Percentiles rank a stretch among this genome's conserved stretches.
Conservation (phyloP, 192 early-diverging fungal species). For the Podila verticillata region DNA sequence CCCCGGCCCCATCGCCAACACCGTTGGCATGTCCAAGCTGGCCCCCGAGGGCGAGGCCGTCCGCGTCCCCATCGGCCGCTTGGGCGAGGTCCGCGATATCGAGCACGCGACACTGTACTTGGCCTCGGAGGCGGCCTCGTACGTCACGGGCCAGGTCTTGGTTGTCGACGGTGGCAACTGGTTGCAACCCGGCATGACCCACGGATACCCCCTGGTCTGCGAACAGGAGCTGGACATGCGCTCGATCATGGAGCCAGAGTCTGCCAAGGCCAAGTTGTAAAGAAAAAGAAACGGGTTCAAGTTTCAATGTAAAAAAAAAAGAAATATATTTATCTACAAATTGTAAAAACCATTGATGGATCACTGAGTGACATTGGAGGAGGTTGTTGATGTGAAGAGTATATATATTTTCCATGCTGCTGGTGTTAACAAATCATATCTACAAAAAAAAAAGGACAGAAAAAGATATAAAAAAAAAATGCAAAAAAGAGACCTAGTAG, state of each 20-base stretch:
- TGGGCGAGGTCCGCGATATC: slow-evolving; percentile 70
- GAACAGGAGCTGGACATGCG: slow-evolving; percentile 49
- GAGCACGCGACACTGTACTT: slow-evolving; percentile 76
- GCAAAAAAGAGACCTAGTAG: too few species aligned
- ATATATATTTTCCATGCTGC: not conserved
- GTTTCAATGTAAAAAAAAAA: not conserved
- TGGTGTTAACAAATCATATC: not conserved
- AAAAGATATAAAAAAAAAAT: not conserved
- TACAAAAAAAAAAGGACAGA: not conserved
- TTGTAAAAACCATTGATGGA: not conserved
- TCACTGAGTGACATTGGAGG: not conserved
- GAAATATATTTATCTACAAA: not conserved
- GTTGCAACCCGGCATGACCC: slow-evolving; percentile 43
- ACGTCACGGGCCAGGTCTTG: slow-evolving; percentile 63
- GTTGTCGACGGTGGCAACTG: slow-evolving; percentile 72
- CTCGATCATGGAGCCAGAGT: slow-evolving; percentile 42
- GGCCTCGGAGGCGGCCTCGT: slow-evolving; percentile 68
- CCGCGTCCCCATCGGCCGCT: slow-evolving; percentile 38
- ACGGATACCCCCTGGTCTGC: slow-evolving; percentile 43
- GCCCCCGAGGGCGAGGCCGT: slow-evolving; percentile 23
- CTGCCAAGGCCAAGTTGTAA: slow-evolving; percentile 26
- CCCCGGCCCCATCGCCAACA: slow-evolving; percentile 66
- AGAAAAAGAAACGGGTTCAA: not conserved
- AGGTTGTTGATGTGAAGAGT: not conserved
- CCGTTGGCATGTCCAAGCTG: slow-evolving; percentile 53